Percentiles rank a stretch among this genome's conserved stretches.
Conservation (phyloP, 208 protist species). For the Leishmania lainsoni region DNA sequence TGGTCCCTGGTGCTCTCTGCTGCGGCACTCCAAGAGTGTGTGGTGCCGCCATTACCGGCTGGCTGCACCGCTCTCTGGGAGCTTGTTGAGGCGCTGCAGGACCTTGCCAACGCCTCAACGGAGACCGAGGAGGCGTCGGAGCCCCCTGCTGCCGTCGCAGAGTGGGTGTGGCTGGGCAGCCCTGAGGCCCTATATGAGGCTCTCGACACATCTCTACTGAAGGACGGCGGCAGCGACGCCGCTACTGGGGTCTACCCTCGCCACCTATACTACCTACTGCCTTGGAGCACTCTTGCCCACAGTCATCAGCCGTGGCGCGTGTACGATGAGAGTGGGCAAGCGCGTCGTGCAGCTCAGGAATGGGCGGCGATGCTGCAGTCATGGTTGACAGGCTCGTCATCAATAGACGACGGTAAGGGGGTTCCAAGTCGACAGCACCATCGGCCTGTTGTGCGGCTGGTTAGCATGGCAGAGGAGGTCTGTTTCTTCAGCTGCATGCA, state of each 20-base stretch:
- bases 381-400: conserved; percentile 22
- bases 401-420: neutral
- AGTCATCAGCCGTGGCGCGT: conserved; percentile 67
- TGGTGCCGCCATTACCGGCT: conserved; percentile 9
- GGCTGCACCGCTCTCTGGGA: conserved; percentile 42
- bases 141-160: neutral
- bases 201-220: conserved; percentile 1
- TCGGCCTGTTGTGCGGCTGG: conserved; percentile 43
- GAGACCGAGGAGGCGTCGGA: neutral
- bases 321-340: conserved; percentile 86
- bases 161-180: conserved; percentile 69
- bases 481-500: conserved; percentile 37
- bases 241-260: neutral
- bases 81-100: conserved; percentile 49
- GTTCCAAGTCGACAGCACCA: neutral
- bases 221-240: neutral
- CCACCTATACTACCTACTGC: conserved; percentile 49
- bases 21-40: conserved; percentile 2
- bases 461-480: conserved; percentile 58
- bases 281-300: conserved; percentile 70
- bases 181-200: conserved; percentile 41
- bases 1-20: conserved; percentile 24
- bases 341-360: conserved; percentile 31
- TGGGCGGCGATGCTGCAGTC: conserved; percentile 53
- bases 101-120: conserved; percentile 9